A percentile compares a stretch with the other conserved stretches of the same genome.
Evolutionary conservation across 495 filamentous ascomycete genomes (phyloP).

Genomic region (Xylaria curta): DNA sequence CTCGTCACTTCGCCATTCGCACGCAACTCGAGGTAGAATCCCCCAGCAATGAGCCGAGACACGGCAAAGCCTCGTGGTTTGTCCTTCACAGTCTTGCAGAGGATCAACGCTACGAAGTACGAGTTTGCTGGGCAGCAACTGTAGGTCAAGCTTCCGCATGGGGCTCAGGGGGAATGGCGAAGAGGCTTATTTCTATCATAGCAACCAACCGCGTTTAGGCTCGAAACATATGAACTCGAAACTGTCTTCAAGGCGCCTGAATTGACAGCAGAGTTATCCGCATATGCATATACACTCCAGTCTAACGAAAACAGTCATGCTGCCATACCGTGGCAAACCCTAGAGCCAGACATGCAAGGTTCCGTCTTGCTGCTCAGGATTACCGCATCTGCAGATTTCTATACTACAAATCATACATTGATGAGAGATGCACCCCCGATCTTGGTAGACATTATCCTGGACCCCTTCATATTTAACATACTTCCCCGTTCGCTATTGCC

Average conservation of each 20-base stretch:
- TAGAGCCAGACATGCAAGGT: slow-evolving; percentile 36
- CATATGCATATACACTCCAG: slow-evolving; percentile 64
- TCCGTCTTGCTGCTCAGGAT: slow-evolving; percentile 82
- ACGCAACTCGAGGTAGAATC: slow-evolving; percentile 70
- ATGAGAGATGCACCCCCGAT: slow-evolving; percentile 81
- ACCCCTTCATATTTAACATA: slow-evolving; percentile 78
- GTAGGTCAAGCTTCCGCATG: slow-evolving; percentile 58
- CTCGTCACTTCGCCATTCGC: slow-evolving; percentile 59
- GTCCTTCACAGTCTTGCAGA: slow-evolving; percentile 76
- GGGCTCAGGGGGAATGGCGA: not conserved
- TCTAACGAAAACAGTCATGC: slow-evolving; percentile 24
- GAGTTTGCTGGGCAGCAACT: slow-evolving; percentile 92
- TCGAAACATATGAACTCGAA: slow-evolving; percentile 66
- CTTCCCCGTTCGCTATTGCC: slow-evolving; percentile 73
- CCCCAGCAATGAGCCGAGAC: slow-evolving; percentile 57
- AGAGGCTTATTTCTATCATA: slow-evolving; percentile 43
- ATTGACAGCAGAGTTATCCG: slow-evolving; percentile 67
- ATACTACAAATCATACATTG: slow-evolving; percentile 70
- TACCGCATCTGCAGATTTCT: slow-evolving; percentile 81
- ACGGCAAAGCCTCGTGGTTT: slow-evolving; percentile 78
- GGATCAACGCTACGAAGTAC: slow-evolving; percentile 85
- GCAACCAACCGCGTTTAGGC: slow-evolving; percentile 86
- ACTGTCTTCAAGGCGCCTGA: slow-evolving; percentile 64
- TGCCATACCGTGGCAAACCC: not conserved
- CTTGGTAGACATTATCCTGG: slow-evolving; percentile 84